These are phyloP conservation scores for Fusarium palustre DNA, from an alignment of 2,329 filamentous ascomycete genomes.

Conservation along the genomic window DNA sequence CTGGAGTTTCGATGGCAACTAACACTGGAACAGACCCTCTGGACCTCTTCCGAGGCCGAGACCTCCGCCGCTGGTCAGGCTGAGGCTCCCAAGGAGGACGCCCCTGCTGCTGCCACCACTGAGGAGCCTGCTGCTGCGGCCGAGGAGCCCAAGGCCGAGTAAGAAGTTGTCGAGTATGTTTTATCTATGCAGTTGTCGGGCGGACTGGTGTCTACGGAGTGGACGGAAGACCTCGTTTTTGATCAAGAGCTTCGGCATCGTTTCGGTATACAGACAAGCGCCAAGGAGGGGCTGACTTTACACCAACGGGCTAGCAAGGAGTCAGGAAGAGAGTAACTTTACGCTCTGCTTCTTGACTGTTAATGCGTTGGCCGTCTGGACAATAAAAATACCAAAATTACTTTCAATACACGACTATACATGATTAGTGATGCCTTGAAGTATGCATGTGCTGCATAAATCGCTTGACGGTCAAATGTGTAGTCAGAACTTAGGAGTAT, in stretches of 20 bases:
- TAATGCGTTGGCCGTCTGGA: slow-evolving; percentile 67
- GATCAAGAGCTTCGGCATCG: slow-evolving; percentile 61
- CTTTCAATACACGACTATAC: slow-evolving; percentile 52
- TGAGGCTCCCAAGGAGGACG: slow-evolving; percentile 60
- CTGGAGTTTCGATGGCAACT: slow-evolving; percentile 40
- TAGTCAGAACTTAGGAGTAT: not conserved
- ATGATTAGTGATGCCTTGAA: slow-evolving; percentile 29
- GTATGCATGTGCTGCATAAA: not conserved
- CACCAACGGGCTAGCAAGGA: slow-evolving; percentile 54
- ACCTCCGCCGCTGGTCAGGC: slow-evolving; percentile 69
- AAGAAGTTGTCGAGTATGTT: slow-evolving; percentile 53
- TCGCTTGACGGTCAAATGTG: not conserved
- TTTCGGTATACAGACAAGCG: slow-evolving; percentile 60
- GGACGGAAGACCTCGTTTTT: slow-evolving; percentile 69
- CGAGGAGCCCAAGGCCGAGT: slow-evolving; percentile 78
- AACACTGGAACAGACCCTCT: slow-evolving; percentile 79
- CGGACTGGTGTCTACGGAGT: slow-evolving; percentile 73
- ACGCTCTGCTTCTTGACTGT: slow-evolving; percentile 67
- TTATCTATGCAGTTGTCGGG: slow-evolving; percentile 56
- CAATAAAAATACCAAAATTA: slow-evolving; percentile 65
- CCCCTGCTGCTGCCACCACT: slow-evolving; percentile 64
- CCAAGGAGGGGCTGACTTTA: slow-evolving; percentile 53
- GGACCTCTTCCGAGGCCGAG: slow-evolving; percentile 99
- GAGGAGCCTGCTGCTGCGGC: slow-evolving; percentile 66
- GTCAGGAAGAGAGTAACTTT: slow-evolving; percentile 61